phyloP scores from a whole-genome alignment of 352 stramenopile species.

The Pythium chondricola region DNA sequence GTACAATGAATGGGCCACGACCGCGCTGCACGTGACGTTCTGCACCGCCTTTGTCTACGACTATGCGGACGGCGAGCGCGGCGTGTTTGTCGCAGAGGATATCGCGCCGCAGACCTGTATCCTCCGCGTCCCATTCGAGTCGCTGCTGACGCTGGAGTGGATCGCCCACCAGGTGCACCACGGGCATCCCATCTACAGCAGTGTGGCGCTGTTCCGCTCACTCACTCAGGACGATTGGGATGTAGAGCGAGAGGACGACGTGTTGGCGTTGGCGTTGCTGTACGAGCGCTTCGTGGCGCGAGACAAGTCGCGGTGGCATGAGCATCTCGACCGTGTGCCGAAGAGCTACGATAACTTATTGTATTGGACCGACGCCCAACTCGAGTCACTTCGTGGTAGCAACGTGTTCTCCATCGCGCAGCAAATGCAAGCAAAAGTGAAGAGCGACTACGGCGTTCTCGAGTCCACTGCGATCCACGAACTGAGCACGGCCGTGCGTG shows the following conservation, averaged over 20 bases:
- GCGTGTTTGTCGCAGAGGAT: constrained; percentile 79
- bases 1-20: constrained; percentile 63
- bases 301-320: constrained; percentile 45
- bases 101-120: constrained; percentile 66
- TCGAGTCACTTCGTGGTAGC: constrained; percentile 39
- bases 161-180: constrained; percentile 22
- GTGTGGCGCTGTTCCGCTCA: constrained; percentile 46
- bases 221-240: constrained; percentile 13
- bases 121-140: constrained; percentile 54
- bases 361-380: constrained; percentile 44
- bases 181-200: constrained; percentile 23
- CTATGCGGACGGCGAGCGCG: constrained; percentile 43
- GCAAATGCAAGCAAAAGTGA: constrained; percentile 56
- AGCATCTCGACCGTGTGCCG: constrained; percentile 59
- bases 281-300: constrained; percentile 58
- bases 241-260: constrained; percentile 48
- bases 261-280: constrained; percentile 58
- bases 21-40: constrained; percentile 44
- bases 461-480: constrained; percentile 35
- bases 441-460: constrained; percentile 38
- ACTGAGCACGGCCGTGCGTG: constrained; percentile 32
- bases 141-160: constrained; percentile 44
- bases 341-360: constrained; percentile 61
- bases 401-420: constrained; percentile 61
- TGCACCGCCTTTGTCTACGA: constrained; percentile 84